Conservation (phyloP, 371 early-diverging fungal genomes). For the Mycotypha africana region DNA sequence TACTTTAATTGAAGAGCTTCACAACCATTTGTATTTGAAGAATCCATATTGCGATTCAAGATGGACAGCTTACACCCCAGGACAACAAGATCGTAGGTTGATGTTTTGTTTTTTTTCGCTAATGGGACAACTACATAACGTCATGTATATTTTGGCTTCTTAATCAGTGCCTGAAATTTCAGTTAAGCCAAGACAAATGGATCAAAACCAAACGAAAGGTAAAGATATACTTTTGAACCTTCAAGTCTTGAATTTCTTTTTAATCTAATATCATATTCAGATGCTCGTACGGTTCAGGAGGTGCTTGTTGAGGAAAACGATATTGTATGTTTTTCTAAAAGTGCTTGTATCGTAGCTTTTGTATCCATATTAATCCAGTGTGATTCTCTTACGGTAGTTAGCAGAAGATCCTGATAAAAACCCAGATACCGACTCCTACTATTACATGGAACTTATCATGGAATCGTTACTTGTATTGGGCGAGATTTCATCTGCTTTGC, state of each 20-base stretch:
- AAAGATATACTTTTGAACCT: too few relatives aligned
- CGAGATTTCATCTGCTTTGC: constrained; percentile 72
- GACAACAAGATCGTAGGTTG: constrained; percentile 52
- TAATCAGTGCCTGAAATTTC: constrained; percentile 43
- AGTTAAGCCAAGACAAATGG: constrained; percentile 22
- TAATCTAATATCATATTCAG: too few relatives aligned
- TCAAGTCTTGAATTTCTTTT: too few relatives aligned
- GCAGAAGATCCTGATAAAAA: constrained; percentile 69
- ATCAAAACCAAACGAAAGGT: too few relatives aligned
- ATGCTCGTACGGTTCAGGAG: constrained; percentile 13
- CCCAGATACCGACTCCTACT: constrained; percentile 88
- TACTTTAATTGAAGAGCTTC: constrained; percentile 83
- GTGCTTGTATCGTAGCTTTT: not conserved
- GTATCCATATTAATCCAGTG: not conserved
- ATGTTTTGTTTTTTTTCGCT: not conserved
- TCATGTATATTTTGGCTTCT: not conserved
- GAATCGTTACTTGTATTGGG: constrained; percentile 77
- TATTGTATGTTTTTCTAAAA: constrained; percentile 19
- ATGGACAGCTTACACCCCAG: constrained; percentile 53
- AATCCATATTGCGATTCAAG: constrained; percentile 63
- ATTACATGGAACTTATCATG: constrained; percentile 82
- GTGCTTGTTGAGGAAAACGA: constrained; percentile 39
- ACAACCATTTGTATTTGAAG: constrained; percentile 90
- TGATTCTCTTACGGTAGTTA: constrained; percentile 33
- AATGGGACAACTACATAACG: too few relatives aligned